phyloP scores from a whole-genome alignment of 2,329 filamentous ascomycete genomes.

The Trichoderma guizhouense region DNA sequence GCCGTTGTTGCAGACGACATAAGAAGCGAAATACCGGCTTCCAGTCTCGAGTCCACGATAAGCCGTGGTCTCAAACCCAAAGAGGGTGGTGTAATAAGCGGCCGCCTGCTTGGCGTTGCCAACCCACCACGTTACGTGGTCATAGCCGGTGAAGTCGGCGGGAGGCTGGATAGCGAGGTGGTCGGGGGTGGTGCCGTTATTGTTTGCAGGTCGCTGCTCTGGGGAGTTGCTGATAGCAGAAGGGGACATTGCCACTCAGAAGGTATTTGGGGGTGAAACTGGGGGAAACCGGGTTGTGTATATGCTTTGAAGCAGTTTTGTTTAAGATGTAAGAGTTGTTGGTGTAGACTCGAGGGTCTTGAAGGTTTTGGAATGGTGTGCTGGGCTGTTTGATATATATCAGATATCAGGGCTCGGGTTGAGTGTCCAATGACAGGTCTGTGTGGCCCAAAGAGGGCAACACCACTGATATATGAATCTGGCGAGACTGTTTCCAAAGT shows the following conservation, averaged over 20 bases:
- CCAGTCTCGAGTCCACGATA: conserved; percentile 89
- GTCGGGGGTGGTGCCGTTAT: conserved; percentile 41
- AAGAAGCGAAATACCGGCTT: conserved; percentile 73
- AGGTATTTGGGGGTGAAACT: conserved; percentile 3
- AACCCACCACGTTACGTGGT: conserved; percentile 94
- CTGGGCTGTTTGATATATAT: background rate
- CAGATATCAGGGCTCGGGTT: background rate
- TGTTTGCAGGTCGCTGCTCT: conserved; percentile 42
- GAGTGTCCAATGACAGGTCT: background rate
- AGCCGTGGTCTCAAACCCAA: conserved; percentile 80
- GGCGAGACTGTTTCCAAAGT: background rate
- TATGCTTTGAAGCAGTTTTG: background rate
- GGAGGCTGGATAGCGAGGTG: conserved; percentile 54
- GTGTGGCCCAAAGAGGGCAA: background rate
- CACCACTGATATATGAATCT: background rate
- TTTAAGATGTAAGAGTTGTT: background rate
- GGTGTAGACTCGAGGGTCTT: background rate
- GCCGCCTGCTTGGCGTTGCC: conserved; percentile 96
- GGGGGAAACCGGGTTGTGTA: background rate
- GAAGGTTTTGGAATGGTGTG: background rate
- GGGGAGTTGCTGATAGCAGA: conserved; percentile 54
- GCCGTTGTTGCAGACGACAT: conserved; percentile 74
- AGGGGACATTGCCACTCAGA: conserved; percentile 49
- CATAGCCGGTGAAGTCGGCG: conserved; percentile 73
- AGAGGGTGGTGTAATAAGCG: conserved; percentile 79